Evolutionary conservation across 148 eudicot species (phyloP), one percentile per base, ranked within the genome.

Genomic region (Arctostaphylos glauca): DNA sequence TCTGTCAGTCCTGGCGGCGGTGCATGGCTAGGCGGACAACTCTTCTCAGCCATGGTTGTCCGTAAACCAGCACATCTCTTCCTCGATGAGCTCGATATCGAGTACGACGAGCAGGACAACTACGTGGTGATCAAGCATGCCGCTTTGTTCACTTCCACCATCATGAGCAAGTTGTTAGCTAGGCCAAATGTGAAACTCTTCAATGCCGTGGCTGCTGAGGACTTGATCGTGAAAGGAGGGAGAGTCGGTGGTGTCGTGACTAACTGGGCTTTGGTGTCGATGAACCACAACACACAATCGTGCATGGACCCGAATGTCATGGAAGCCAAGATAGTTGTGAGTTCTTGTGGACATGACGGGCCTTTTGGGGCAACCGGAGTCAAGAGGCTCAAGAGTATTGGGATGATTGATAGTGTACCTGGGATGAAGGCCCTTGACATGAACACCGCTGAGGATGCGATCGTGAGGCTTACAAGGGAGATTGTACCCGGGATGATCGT

Each of bases 251-350:
- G 98, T 0, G 98, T 95, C 5, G 98, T 95, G 56, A 95, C 98
- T 3, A 95, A 95, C 88, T 95, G 98, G 98, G 98, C 98, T 0
- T 56, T 95, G 56, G 98, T 95, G 46, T 91, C 98, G 0, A 92
- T 92, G 98, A 95, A 95, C 91, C 98, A 95, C 43, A 88, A 95
- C 85, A 95, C 98, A 83, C 98, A 95, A 75, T 92, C 96, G 0
- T 95, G 98, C 74, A 95, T 95, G 98, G 98, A 95, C 89, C 98
- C 98, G 0, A 95, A 95, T 83, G 98, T 94, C 49, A 95, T 95
- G 98, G 98, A 95, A 87, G 87, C 98, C 3, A 95, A 92, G 85
- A 88, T 95, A 1, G 98, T 95, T 62, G 98, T 95, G 41, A 95
- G 98, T 77, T 94, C 98, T 0, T 95, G 98, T 47, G 98, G 98